Conservation (phyloP, 1,139 yeast species). For the Petasospora rhodanensis region DNA sequence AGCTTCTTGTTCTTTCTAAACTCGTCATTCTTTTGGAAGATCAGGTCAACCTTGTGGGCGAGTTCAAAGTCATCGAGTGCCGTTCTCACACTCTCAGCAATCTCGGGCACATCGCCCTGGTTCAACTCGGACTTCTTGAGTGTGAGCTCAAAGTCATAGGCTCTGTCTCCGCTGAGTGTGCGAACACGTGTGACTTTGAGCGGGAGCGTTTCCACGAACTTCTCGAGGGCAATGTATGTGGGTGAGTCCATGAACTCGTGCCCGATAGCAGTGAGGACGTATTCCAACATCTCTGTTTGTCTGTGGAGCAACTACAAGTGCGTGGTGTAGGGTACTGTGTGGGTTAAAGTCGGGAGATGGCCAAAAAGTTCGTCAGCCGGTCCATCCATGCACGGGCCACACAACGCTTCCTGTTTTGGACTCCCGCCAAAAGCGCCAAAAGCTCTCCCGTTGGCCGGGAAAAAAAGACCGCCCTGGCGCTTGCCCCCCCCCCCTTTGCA, state of each 20-base stretch:
- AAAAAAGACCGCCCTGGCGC: too few relatives aligned
- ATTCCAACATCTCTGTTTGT: too few relatives aligned
- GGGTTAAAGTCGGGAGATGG: too few relatives aligned
- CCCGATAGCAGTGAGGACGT: slow-evolving; percentile 23
- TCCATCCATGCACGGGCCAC: too few relatives aligned
- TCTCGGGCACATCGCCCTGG: neutral
- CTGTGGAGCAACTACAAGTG: too few relatives aligned
- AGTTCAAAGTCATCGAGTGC: slow-evolving; percentile 22
- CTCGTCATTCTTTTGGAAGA: slow-evolving; percentile 39
- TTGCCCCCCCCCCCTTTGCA: too few relatives aligned
- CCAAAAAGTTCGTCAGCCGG: too few relatives aligned
- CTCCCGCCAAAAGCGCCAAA: too few relatives aligned
- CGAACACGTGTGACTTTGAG: slow-evolving; percentile 23
- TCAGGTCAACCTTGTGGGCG: slow-evolving; percentile 35
- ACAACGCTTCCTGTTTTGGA: too few relatives aligned
- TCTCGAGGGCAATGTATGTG: slow-evolving; percentile 18
- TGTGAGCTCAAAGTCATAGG: slow-evolving; percentile 28
- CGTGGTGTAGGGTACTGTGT: too few relatives aligned
- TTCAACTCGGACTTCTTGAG: slow-evolving; percentile 9
- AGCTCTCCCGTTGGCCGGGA: too few relatives aligned
- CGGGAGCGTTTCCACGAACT: slow-evolving; percentile 26
- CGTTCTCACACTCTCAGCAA: too few relatives aligned
- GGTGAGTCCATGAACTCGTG: slow-evolving; percentile 12
- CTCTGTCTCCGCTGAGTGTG: slow-evolving; percentile 29
- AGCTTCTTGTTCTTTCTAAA: slow-evolving; percentile 53